These are phyloP conservation scores for Didymella arachidicola DNA, from an alignment of 2,329 filamentous ascomycete species.

Conservation along the genomic window DNA sequence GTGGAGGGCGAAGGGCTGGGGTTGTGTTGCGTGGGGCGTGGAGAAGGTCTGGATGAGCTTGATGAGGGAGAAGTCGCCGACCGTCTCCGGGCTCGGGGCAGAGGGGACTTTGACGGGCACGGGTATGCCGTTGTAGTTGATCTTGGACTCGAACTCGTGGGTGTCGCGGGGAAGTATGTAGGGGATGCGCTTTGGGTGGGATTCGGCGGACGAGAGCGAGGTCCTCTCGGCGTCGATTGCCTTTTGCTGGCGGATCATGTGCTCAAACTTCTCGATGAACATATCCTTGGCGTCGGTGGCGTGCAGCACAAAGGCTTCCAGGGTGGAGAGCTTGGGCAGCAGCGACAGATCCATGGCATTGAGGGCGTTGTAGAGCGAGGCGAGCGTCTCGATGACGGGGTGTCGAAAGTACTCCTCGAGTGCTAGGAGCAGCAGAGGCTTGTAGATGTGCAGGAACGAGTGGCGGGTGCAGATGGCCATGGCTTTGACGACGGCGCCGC, in stretches of 20 bases:
- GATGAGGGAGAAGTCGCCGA: slow-evolving; percentile 96
- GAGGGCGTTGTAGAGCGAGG: slow-evolving; percentile 87
- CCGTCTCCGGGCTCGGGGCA: slow-evolving; percentile 91
- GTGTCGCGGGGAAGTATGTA: slow-evolving; percentile 90
- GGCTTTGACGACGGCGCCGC: slow-evolving; percentile 93
- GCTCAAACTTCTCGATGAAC: slow-evolving; percentile 96
- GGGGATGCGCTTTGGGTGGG: slow-evolving; percentile 60
- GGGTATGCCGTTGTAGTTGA: slow-evolving; percentile 95
- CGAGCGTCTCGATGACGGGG: slow-evolving; percentile 85
- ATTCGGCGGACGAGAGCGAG: slow-evolving; percentile 48
- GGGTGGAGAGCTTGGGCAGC: slow-evolving; percentile 82
- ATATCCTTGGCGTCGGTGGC: slow-evolving; percentile 93
- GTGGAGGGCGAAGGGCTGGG: slow-evolving; percentile 85
- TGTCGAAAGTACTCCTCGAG: slow-evolving; percentile 97
- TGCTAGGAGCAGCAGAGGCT: slow-evolving; percentile 89
- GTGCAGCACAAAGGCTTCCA: slow-evolving; percentile 87
- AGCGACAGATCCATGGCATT: slow-evolving; percentile 97
- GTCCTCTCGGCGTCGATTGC: slow-evolving; percentile 64
- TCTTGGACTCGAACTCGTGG: slow-evolving; percentile 95
- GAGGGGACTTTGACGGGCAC: slow-evolving; percentile 97
- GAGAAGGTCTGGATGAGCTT: slow-evolving; percentile 97
- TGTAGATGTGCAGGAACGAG: slow-evolving; percentile 98
- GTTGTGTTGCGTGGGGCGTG: slow-evolving; percentile 78
- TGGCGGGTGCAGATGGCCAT: slow-evolving; percentile 99
- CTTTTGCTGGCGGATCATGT: slow-evolving; percentile 86